phyloP scores from a whole-genome alignment of 805 yeast species.

The Wickerhamiella kurtzmanii region DNA sequence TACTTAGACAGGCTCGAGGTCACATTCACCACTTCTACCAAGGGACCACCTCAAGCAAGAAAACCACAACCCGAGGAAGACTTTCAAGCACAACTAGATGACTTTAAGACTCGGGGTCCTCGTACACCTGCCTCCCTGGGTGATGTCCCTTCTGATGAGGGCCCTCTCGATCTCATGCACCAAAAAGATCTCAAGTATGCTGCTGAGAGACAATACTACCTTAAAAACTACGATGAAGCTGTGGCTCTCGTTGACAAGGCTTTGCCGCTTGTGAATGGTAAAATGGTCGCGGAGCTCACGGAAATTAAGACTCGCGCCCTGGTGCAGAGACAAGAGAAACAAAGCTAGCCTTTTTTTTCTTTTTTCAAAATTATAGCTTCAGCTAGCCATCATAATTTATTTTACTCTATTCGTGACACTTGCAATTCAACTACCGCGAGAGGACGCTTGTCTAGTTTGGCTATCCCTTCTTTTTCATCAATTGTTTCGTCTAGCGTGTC shows the following conservation, averaged over 20 bases:
- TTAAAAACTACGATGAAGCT: conserved; percentile 40
- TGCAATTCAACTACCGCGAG: conserved; percentile 34
- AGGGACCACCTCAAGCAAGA: conserved; percentile 32
- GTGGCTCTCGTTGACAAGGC: conserved; percentile 30
- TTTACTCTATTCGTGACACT: conserved; percentile 16
- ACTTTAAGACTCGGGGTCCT: conserved; percentile 47
- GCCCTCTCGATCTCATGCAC: conserved; percentile 37
- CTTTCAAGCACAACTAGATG: conserved; percentile 37
- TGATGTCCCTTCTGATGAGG: conserved; percentile 10
- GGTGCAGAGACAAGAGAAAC: conserved; percentile 30
- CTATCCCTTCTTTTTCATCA: conserved; percentile 22
- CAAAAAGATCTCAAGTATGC: conserved; percentile 39
- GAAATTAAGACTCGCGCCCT: conserved; percentile 29
- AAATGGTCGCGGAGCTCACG: conserved; percentile 34
- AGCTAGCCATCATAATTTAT: no score
- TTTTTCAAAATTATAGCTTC: no score
- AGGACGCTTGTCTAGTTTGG: conserved; percentile 26
- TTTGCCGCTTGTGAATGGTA: conserved; percentile 24
- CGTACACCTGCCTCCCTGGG: conserved; percentile 1
- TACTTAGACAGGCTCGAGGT: conserved; percentile 39
- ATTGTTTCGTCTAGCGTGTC: conserved; percentile 59
- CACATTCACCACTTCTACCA: conserved; percentile 9
- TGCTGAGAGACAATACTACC: conserved; percentile 50
- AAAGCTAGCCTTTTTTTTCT: no score
- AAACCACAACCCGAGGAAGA: conserved; percentile 63